Base-by-base conservation (phyloP, 805 yeast genomes). In the Metschnikowia corniflorae region DNA sequence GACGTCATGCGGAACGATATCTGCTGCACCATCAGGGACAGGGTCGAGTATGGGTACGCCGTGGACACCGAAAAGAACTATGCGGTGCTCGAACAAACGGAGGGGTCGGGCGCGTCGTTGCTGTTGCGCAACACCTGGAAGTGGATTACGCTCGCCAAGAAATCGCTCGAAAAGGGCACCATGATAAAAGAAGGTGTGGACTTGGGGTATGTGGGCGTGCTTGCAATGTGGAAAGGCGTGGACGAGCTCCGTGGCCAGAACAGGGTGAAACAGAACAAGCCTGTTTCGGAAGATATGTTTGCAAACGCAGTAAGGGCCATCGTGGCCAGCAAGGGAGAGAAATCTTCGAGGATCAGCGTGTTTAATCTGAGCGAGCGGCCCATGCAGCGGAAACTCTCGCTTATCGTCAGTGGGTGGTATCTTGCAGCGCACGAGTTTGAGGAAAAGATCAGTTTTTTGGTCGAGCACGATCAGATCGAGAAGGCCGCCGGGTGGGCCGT, bases 401-500 rank as follows among this genome's bases (percentile, higher is more conserved):
- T 89, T 63, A 77, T 82, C 29, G 86, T 86, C 12, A 81, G 88
- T 23, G 97, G 97, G 2, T 89, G 96, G 94, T 87, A 86, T 50
- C 79, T 86, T 50, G 80, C 87, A 2, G 74, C 76, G 13, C 65
- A 75, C 17, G 95, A 86, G 54, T 71, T 87, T 43, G 95, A 88
- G 46, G 78, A 74, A 26, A 79, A 82, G 43, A 71, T 85, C 26
- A 61, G 63, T 16, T 66, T 69, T 26, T 67, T 91, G 26, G 76
- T 81, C 16, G 58, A 63, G 0, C 58, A 65, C 12, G 88, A 84
- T 0, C 73, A 76, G 41, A 75, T 74, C 44, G 95, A 88, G 43
- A 81, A 91, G 54, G 97, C 98, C 1, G 98, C 97, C 1, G 97
- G 95, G 0, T 86, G 96, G 95, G 97, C 97, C 0, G 89, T 88